phyloP scores from a whole-genome alignment of 164 flowering plant species.

The Litsea cubeba region DNA sequence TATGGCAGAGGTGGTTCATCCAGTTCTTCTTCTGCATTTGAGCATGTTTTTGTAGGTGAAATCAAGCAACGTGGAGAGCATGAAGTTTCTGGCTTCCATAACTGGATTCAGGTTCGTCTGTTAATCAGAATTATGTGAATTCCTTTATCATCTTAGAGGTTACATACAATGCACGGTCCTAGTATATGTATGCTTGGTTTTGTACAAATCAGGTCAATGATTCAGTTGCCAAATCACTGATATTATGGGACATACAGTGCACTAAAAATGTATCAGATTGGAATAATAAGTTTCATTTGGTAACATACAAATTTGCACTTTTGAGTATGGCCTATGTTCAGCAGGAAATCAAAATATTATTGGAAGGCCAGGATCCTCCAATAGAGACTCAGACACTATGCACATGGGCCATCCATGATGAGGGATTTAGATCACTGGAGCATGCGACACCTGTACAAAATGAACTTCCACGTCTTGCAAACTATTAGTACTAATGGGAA shows the following conservation, averaged over 20 bases:
- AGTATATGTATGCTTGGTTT: not conserved
- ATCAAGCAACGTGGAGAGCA: slow-evolving; percentile 67
- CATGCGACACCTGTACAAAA: not conserved
- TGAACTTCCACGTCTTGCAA: not conserved
- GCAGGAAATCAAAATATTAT: not conserved
- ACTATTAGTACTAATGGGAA: too few relatives aligned
- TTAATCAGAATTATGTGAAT: not conserved
- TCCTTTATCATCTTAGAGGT: not conserved
- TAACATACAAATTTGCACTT: too few relatives aligned
- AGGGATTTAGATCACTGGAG: not conserved
- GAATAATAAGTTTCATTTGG: not conserved
- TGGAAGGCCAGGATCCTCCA: not conserved
- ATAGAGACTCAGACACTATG: not conserved
- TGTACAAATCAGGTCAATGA: not conserved
- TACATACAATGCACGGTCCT: not conserved
- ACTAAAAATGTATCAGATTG: not conserved
- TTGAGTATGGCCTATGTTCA: not conserved
- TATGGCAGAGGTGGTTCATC: slow-evolving; percentile 84
- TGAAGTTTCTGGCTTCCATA: slow-evolving; percentile 90
- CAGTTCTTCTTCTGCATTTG: slow-evolving; percentile 81
- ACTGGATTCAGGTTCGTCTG: slow-evolving; percentile 82
- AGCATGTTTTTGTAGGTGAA: slow-evolving; percentile 99
- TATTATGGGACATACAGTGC: not conserved
- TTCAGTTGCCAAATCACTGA: not conserved
- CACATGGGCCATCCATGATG: not conserved